Evolutionary conservation across 345 rosid species (phyloP).

Genomic region (Kernera saxatilis): DNA sequence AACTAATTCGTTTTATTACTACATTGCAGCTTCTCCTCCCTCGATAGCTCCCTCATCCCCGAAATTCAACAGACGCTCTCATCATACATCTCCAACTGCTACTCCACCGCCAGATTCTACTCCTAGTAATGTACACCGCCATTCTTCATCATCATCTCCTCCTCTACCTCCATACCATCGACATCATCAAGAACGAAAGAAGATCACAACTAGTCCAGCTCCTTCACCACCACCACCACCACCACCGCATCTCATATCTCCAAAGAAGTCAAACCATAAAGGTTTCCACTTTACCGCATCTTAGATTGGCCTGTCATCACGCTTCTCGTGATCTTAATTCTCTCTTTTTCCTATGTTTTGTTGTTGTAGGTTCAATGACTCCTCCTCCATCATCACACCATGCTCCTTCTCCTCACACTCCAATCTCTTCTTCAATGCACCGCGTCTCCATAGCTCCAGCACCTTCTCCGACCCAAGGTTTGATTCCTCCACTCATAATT

Average conservation of each 20-base stretch:
- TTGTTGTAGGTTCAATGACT: slow-evolving; percentile 34
- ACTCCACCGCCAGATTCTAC: slow-evolving; percentile 26
- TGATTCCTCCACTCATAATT: slow-evolving; percentile 31
- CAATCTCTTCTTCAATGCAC: slow-evolving; percentile 33
- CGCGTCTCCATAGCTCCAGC: slow-evolving; percentile 44
- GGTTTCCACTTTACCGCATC: slow-evolving; percentile 26
- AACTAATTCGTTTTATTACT: background rate
- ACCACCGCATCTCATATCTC: slow-evolving; percentile 38
- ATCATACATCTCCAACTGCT: slow-evolving; percentile 11
- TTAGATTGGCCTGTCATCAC: background rate
- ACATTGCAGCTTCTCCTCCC: slow-evolving; percentile 26
- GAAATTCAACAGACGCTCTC: background rate
- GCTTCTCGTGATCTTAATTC: background rate
- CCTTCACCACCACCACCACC: slow-evolving; percentile 41
- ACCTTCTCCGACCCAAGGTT: slow-evolving; percentile 43
- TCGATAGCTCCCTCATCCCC: slow-evolving; percentile 18
- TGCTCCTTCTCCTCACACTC: slow-evolving; percentile 46
- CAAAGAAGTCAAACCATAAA: slow-evolving; percentile 39
- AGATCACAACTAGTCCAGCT: slow-evolving; percentile 30
- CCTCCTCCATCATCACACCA: slow-evolving; percentile 45
- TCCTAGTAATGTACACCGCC: slow-evolving; percentile 22
- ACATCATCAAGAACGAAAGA: slow-evolving; percentile 37
- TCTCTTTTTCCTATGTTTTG: slow-evolving; percentile 26
- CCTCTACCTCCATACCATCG: slow-evolving; percentile 41
- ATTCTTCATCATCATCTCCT: slow-evolving; percentile 42